A percentile compares a stretch with the other conserved stretches of the same genome.
phyloP scores from a whole-genome alignment of 2,329 filamentous ascomycete genomes.

The Sclerotiophoma versabilis region DNA sequence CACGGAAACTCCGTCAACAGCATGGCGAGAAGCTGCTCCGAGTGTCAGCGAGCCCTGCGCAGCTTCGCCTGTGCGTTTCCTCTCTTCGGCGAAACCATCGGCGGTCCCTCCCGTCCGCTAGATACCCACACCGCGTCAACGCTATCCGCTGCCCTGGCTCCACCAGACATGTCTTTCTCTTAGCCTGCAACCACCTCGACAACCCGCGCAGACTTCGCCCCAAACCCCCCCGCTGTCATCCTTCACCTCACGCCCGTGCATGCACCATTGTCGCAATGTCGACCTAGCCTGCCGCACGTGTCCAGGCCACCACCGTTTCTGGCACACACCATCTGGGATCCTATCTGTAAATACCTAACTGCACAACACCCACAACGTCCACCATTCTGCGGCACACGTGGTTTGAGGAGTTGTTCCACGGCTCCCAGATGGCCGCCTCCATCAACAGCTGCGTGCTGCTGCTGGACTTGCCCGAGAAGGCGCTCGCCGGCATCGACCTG shows the following conservation, averaged over 20 bases:
- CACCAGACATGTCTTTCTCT: slow-evolving; percentile 18
- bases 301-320: slow-evolving; percentile 20
- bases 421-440: slow-evolving; percentile 44
- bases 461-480: slow-evolving; percentile 54
- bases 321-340: slow-evolving; percentile 22
- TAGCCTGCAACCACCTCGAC: slow-evolving; percentile 5
- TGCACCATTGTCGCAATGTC: slow-evolving; percentile 5
- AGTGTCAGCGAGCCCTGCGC: neutral
- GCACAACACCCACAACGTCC: slow-evolving; percentile 10
- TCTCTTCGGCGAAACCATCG: slow-evolving; percentile 25
- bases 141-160: slow-evolving; percentile 24
- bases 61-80: slow-evolving; percentile 23
- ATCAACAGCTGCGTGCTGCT: slow-evolving; percentile 50
- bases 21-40: neutral
- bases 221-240: neutral
- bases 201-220: neutral
- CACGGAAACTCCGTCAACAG: slow-evolving; percentile 4
- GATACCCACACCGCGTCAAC: slow-evolving; percentile 21
- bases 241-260: neutral
- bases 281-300: slow-evolving; percentile 9
- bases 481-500: slow-evolving; percentile 62
- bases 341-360: neutral
- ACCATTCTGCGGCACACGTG: slow-evolving; percentile 46
- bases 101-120: slow-evolving; percentile 20
- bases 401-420: slow-evolving; percentile 45